Evolutionary conservation across 2,329 filamentous ascomycete species (phyloP).

Genomic region (Paecilomyces niveus): DNA sequence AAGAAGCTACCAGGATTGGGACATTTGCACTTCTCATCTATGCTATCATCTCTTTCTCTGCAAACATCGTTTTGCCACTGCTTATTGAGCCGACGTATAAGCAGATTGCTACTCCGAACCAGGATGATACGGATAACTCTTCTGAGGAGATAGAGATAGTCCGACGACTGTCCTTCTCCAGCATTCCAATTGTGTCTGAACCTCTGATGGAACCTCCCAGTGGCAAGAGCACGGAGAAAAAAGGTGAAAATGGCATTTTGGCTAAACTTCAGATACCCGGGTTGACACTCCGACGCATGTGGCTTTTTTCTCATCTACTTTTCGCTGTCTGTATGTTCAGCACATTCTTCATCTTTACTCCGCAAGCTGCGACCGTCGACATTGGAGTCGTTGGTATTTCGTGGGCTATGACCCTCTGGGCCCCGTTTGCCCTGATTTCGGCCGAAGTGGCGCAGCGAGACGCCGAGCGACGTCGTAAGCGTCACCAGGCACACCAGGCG

Average conservation of each 20-base stretch:
- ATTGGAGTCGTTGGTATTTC: constrained; percentile 79
- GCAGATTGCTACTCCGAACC: constrained; percentile 6
- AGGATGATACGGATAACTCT: constrained; percentile 4
- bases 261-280: constrained; percentile 66
- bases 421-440: constrained; percentile 89
- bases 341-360: constrained; percentile 69
- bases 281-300: constrained; percentile 79
- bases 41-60: constrained; percentile 72
- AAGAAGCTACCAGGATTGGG: constrained; percentile 75
- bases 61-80: constrained; percentile 78
- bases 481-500: constrained; percentile 19
- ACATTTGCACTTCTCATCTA: constrained; percentile 87
- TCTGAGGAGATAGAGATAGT: constrained; percentile 11
- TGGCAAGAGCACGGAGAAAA: constrained; percentile 6
- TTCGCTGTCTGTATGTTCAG: constrained; percentile 76
- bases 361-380: constrained; percentile 65
- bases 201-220: constrained; percentile 17
- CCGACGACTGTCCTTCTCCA: constrained; percentile 25
- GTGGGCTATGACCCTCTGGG: constrained; percentile 91
- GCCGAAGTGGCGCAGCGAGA: constrained; percentile 84
- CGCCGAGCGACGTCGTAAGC: constrained; percentile 51
- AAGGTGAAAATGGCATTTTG: constrained; percentile 36
- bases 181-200: constrained; percentile 24
- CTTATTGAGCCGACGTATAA: constrained; percentile 75
- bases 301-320: constrained; percentile 78